Evolutionary conservation across 78 protist species (phyloP).

Genomic region (Monocercomonoides exilis): DNA sequence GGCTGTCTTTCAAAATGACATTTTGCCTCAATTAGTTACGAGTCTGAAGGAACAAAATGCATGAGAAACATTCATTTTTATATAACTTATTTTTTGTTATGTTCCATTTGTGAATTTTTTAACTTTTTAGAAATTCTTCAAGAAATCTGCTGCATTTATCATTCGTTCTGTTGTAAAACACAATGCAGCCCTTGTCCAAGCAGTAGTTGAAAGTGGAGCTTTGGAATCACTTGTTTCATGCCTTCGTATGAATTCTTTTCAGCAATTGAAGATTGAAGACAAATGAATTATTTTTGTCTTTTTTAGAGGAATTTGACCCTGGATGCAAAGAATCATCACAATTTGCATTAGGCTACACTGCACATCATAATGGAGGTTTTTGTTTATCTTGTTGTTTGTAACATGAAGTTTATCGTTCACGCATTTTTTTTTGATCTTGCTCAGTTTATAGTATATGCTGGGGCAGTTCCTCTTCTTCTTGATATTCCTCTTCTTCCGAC

Average conservation of each 20-base stretch:
- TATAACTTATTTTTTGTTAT: neutral
- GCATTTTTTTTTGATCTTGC: constrained; percentile 18
- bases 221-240: constrained; percentile 62
- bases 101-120: neutral
- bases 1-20: neutral
- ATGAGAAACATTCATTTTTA: neutral
- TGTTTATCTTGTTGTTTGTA: neutral
- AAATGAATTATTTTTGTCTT: too few species aligned
- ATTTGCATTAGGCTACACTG: constrained; percentile 81
- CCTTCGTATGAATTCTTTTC: too few species aligned
- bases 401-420: neutral
- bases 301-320: constrained; percentile 86
- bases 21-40: neutral
- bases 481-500: constrained; percentile 80
- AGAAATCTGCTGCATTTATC: constrained; percentile 78
- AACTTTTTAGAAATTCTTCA: constrained; percentile 47
- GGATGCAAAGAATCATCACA: constrained; percentile 78
- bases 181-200: constrained; percentile 69
- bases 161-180: constrained; percentile 72
- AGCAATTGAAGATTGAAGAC: too few species aligned
- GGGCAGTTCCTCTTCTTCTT: constrained; percentile 71
- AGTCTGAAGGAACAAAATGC: neutral
- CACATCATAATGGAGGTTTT: constrained; percentile 48
- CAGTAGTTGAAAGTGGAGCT: constrained; percentile 72
- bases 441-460: constrained; percentile 63